Evolutionary conservation across 1,139 yeast species (phyloP).

Genomic region (Hyphopichia fennica): DNA sequence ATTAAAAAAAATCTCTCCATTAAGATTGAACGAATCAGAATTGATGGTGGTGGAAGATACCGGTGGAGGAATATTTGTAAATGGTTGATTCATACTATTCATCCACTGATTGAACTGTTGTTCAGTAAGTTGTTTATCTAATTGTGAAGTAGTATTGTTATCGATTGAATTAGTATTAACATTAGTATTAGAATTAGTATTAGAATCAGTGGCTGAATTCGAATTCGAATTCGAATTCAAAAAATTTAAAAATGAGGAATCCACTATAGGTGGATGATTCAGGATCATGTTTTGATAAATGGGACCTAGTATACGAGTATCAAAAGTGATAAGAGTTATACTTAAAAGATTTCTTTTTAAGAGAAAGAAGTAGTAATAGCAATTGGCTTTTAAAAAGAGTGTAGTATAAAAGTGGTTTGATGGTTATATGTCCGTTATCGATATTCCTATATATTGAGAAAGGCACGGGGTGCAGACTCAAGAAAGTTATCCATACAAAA

Average conservation of each 20-base stretch:
- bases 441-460: neutral
- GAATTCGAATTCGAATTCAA: constrained; percentile 1
- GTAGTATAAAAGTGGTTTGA: neutral
- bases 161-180: constrained; percentile 1
- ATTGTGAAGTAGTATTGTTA: no score
- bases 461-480: neutral
- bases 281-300: constrained; percentile 6
- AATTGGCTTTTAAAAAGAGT: no score
- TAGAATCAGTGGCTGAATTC: constrained; percentile 2
- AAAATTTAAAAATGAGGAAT: constrained; percentile 2
- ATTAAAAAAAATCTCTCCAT: constrained; percentile 23
- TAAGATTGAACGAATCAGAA: constrained; percentile 18
- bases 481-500: no score
- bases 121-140: neutral
- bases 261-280: constrained; percentile 12
- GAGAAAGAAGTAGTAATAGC: no score
- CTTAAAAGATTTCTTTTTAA: no score
- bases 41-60: constrained; percentile 2
- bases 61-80: constrained; percentile 1
- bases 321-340: no score
- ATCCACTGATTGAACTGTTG: neutral
- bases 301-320: neutral
- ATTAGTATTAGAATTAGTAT: constrained; percentile 1
- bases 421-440: neutral
- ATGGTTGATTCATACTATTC: neutral